Percentiles rank a stretch among this genome's conserved stretches.
Evolutionary conservation across 2,329 filamentous ascomycete species (phyloP).

Genomic region (Colletotrichum sp.): DNA sequence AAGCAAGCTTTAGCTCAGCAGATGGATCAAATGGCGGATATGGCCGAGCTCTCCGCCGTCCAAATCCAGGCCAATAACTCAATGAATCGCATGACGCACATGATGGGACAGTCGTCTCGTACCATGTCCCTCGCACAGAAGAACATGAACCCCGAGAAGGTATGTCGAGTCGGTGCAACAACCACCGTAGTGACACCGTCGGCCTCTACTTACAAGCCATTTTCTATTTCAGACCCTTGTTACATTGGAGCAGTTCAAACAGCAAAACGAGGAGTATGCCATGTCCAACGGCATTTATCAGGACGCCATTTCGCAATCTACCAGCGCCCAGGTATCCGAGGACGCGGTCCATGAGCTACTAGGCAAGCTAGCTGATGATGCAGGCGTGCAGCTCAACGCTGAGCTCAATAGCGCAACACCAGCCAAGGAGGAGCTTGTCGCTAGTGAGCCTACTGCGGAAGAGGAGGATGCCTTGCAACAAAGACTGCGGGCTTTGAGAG

Average conservation of each 20-base stretch:
- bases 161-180: conserved; percentile 26
- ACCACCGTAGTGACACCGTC: background rate
- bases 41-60: conserved; percentile 64
- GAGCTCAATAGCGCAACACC: conserved; percentile 69
- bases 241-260: conserved; percentile 65
- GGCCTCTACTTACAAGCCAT: background rate
- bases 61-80: conserved; percentile 70
- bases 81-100: conserved; percentile 69
- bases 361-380: conserved; percentile 86
- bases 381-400: conserved; percentile 80
- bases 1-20: conserved; percentile 67
- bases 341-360: conserved; percentile 88
- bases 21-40: conserved; percentile 70
- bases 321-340: conserved; percentile 73
- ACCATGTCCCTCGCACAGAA: conserved; percentile 65
- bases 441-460: conserved; percentile 74
- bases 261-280: conserved; percentile 68
- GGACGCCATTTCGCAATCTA: conserved; percentile 81
- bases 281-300: conserved; percentile 80
- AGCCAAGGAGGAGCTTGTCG: conserved; percentile 62
- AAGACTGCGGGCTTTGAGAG: conserved; percentile 60
- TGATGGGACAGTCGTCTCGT: conserved; percentile 65
- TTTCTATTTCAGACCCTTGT: conserved; percentile 52
- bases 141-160: conserved; percentile 64
- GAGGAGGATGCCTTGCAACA: conserved; percentile 78